These are phyloP conservation scores for Epichloe glyceriae DNA, from an alignment of 2,329 filamentous ascomycete species.

Conservation along the genomic window DNA sequence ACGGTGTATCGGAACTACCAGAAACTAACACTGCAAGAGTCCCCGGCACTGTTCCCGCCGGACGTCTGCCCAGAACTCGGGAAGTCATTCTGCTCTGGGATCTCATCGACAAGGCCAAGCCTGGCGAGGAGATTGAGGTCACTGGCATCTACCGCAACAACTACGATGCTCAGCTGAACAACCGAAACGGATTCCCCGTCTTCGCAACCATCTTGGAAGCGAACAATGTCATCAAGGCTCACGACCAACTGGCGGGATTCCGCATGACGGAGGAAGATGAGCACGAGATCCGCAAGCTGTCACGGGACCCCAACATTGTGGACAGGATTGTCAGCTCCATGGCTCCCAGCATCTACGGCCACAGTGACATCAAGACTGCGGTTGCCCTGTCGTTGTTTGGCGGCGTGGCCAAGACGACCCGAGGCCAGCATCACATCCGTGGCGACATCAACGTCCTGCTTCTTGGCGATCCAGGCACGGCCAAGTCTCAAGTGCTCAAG, in stretches of 20 bases:
- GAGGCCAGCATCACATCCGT: conserved; percentile 78
- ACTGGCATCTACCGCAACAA: conserved; percentile 97
- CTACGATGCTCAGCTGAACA: conserved; percentile 94
- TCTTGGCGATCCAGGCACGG: conserved; percentile 91
- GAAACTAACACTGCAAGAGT: conserved; percentile 93
- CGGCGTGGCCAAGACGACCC: conserved; percentile 82
- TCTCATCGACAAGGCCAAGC: conserved; percentile 91
- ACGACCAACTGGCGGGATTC: conserved; percentile 95
- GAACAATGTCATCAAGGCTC: conserved; percentile 92
- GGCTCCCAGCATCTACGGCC: conserved; percentile 93
- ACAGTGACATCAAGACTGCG: conserved; percentile 93
- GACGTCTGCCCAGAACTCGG: conserved; percentile 80
- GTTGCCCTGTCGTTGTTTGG: conserved; percentile 90
- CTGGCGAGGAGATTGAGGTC: conserved; percentile 93
- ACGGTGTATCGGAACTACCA: conserved; percentile 98
- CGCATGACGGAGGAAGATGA: conserved; percentile 91
- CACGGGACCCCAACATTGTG: conserved; percentile 78
- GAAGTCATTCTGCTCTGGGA: conserved; percentile 96
- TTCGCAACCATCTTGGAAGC: conserved; percentile 97
- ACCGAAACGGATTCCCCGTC: conserved; percentile 95
- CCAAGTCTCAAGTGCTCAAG: conserved; percentile 94
- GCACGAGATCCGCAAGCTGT: conserved; percentile 74
- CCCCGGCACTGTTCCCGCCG: conserved; percentile 89
- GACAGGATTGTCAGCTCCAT: conserved; percentile 90
- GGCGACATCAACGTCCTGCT: conserved; percentile 97